Evolutionary conservation across 805 yeast genomes (phyloP).

Genomic region (Kazachstania africana): DNA sequence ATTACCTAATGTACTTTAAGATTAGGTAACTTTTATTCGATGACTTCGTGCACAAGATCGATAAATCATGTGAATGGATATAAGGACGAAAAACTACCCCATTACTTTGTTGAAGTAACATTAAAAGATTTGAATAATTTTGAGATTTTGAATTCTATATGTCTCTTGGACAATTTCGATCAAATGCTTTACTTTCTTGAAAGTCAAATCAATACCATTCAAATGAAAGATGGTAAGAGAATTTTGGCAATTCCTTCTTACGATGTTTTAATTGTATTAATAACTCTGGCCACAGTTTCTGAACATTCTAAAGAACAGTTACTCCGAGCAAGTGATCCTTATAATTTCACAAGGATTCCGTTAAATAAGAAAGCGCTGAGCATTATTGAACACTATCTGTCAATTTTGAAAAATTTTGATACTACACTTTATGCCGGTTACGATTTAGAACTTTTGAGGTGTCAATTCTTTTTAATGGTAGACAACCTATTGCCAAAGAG

Average conservation of each 20-base stretch:
- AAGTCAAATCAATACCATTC: conserved; percentile 7
- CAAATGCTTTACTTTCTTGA: conserved; percentile 29
- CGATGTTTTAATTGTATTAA: conserved; percentile 24
- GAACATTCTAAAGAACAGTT: conserved; percentile 19
- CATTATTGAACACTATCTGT: conserved; percentile 16
- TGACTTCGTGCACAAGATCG: conserved; percentile 1
- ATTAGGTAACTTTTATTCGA: too few relatives aligned
- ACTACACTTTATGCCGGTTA: conserved; percentile 6
- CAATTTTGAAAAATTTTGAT: conserved; percentile 11
- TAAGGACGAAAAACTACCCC: conserved; percentile 4
- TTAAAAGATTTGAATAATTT: conserved; percentile 11
- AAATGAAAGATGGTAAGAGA: background rate
- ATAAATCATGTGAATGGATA: background rate
- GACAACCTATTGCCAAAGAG: conserved; percentile 6
- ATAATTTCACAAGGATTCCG: conserved; percentile 17
- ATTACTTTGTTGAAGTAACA: conserved; percentile 20
- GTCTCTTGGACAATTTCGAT: conserved; percentile 26
- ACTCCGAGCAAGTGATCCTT: conserved; percentile 17
- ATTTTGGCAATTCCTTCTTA: conserved; percentile 23
- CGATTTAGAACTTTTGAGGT: conserved; percentile 18
- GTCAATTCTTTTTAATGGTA: conserved; percentile 20
- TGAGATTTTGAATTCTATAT: conserved; percentile 22
- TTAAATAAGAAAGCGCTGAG: conserved; percentile 26
- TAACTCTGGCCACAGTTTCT: conserved; percentile 29
- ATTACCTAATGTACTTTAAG: too few relatives aligned